phyloP scores from a whole-genome alignment of 495 filamentous ascomycete species.

The Xylaria sp. region DNA sequence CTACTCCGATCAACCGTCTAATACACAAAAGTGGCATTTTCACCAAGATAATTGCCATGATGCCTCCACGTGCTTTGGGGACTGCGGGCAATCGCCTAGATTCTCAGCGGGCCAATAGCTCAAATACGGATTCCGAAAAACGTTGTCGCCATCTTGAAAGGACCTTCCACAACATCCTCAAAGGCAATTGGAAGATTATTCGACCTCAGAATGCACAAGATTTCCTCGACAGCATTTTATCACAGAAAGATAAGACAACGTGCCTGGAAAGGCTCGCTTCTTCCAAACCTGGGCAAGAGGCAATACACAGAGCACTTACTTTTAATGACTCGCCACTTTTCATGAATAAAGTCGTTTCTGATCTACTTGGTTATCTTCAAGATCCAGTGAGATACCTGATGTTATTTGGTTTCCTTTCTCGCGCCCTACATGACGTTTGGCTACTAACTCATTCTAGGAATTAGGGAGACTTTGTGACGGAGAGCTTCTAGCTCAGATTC shows the following conservation, averaged over 20 bases:
- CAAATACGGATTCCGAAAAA: not conserved
- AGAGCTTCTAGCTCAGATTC: conserved; percentile 59
- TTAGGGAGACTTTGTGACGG: conserved; percentile 64
- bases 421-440: not conserved
- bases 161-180: not conserved
- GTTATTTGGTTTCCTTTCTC: not conserved
- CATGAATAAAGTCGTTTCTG: conserved; percentile 53
- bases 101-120: not conserved
- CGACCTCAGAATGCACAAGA: conserved; percentile 52
- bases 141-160: not conserved
- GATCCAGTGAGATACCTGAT: conserved; percentile 34
- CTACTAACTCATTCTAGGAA: not conserved
- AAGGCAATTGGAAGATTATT: conserved; percentile 27
- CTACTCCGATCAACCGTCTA: not conserved
- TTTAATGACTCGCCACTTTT: conserved; percentile 59
- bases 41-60: not conserved
- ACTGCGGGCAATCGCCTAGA: not conserved
- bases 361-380: conserved; percentile 47
- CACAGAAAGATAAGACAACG: conserved; percentile 52
- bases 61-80: not conserved
- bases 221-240: conserved; percentile 67
- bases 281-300: conserved; percentile 52
- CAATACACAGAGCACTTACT: conserved; percentile 57
- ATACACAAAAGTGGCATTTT: not conserved
- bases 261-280: conserved; percentile 65